Percentiles rank a stretch among this genome's conserved stretches.
These are phyloP conservation scores for Carex parvula DNA, from an alignment of 176 grass and related monocot genomes.

Conservation along the genomic window DNA sequence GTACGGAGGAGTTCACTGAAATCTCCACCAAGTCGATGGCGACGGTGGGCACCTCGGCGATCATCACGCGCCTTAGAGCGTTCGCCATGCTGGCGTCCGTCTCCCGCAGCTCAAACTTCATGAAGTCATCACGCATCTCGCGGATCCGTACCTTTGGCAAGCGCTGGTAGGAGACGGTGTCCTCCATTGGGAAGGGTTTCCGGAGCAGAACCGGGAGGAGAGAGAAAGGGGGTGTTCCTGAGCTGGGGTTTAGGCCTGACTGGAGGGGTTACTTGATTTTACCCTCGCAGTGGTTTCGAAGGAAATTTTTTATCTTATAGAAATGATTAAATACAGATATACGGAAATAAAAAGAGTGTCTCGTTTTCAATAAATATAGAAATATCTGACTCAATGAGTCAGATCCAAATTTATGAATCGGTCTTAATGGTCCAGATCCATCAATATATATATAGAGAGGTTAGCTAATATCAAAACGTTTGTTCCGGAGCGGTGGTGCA, in stretches of 20 bases:
- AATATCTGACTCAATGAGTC: no score
- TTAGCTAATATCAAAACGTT: no score
- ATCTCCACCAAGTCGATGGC: constrained; percentile 96
- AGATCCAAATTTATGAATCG: no score
- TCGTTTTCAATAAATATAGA: no score
- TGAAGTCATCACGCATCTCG: constrained; percentile 73
- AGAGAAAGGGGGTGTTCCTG: not conserved
- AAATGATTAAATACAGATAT: no score
- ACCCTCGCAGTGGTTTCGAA: no score
- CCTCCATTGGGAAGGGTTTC: constrained; percentile 19
- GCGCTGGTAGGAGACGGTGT: constrained; percentile 56
- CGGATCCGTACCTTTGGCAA: constrained; percentile 77
- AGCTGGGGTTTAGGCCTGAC: not conserved
- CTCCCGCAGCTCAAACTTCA: constrained; percentile 87
- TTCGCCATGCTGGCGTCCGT: constrained; percentile 96
- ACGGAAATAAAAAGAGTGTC: no score
- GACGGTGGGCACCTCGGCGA: constrained; percentile 89
- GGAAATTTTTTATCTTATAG: no score
- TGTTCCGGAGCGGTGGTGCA: no score
- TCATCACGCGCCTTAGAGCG: constrained; percentile 89
- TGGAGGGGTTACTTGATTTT: not conserved
- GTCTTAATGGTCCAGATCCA: no score
- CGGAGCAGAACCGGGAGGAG: not conserved
- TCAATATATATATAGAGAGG: no score
- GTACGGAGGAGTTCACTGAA: constrained; percentile 84